Evolutionary conservation across 164 flowering plant species (phyloP), one percentile per base, ranked within the genome.

Genomic region (Annona cherimola): DNA sequence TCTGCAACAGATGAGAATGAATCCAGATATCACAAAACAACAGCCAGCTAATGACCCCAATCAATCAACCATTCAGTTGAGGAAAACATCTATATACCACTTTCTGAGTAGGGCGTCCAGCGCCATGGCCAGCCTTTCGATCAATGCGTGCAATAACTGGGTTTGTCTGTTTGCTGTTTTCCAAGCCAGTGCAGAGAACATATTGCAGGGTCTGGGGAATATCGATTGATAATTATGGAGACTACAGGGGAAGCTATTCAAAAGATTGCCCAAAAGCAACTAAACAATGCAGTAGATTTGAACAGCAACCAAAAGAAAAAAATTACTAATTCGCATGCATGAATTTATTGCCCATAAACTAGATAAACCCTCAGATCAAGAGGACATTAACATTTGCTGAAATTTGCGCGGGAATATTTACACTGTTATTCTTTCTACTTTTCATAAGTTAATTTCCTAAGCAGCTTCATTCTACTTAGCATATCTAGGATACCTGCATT

Each of bases 71-170:
- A 50, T 43, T 42, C 40, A 4, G 2, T 6, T 42, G 16, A 8
- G 64, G 26, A 63, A 4, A 7, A 9, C 18, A 6, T 2, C 14
- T 12, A 20, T 12, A 74, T 83, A 90, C 99, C 86, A 89, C 39
- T 82, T 93, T 93, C 78, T 95, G 81, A 12, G 98, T 95, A 20
- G 99, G 99, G 60, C 91, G 94, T 18, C 99, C 99, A 66, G 89
- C 89, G 77, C 99, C 99, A 83, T 95, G 99, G 18, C 99, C 99
- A 70, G 99, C 88, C 75, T 95, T 93, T 67, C 87, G 77, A 67
- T 93, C 99, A 62, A 95, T 93, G 12, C 99, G 90, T 9, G 89
- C 98, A 75, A 95, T 79, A 16, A 95, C 93, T 5, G 98, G 97
- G 63, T 95, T 95, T 64, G 86, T 91, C 70, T 95, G 99, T 19